Conservation (phyloP, 768 basidiomycete genomes). For the Phanerochaete carnosa region DNA sequence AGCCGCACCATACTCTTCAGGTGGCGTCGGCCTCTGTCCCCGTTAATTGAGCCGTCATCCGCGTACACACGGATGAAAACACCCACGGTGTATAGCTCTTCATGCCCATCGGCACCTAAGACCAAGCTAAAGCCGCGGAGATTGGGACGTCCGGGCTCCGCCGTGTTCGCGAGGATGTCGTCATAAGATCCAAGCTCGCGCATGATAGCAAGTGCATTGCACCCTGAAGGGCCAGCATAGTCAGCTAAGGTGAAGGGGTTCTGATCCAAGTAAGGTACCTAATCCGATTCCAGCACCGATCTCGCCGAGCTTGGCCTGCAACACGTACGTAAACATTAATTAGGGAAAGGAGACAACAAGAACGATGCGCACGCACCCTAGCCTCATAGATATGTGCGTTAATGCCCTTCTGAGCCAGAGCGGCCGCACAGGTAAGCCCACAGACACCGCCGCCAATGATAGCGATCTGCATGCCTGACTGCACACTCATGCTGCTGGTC, state of each 20-base stretch:
- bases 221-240: not conserved
- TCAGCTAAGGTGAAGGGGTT: not conserved
- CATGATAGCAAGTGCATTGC: slow-evolving; percentile 7
- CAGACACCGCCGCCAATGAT: slow-evolving; percentile 57
- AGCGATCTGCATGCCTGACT: slow-evolving; percentile 28
- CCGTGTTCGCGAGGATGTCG: not conserved
- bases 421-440: slow-evolving; percentile 47
- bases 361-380: slow-evolving; percentile 30
- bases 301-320: slow-evolving; percentile 3
- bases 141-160: not conserved
- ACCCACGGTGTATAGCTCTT: not conserved
- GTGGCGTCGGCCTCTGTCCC: not conserved
- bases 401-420: slow-evolving; percentile 39
- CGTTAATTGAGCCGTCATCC: not conserved
- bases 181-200: slow-evolving; percentile 2
- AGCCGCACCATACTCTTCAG: not conserved
- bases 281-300: slow-evolving; percentile 8
- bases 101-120: not conserved
- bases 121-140: not conserved
- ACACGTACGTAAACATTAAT: not conserved
- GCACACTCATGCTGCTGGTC: not conserved
- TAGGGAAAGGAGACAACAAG: no score
- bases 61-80: not conserved
- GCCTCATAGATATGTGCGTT: slow-evolving; percentile 49
- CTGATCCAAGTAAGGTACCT: not conserved